Conservation (phyloP, 2,329 filamentous ascomycete species). For the Scleromitrula shiraiana region DNA sequence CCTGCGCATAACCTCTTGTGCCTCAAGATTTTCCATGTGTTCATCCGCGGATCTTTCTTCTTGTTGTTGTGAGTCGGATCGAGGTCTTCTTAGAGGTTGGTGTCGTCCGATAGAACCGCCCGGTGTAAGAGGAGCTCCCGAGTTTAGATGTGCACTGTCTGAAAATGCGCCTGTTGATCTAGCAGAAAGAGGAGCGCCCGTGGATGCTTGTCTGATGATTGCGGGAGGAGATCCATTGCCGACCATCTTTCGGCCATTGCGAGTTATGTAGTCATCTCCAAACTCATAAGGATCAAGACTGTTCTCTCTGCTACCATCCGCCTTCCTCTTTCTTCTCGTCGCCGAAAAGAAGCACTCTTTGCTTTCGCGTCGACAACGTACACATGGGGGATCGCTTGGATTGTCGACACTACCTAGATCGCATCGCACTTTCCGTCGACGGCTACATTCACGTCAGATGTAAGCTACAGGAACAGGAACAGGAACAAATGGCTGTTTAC, state of each 20-base stretch:
- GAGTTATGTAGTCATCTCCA: slow-evolving; percentile 56
- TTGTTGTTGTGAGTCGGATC: slow-evolving; percentile 31
- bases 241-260: slow-evolving; percentile 65
- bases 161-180: slow-evolving; percentile 20
- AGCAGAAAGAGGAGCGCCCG: slow-evolving; percentile 29
- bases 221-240: slow-evolving; percentile 35
- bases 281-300: slow-evolving; percentile 36
- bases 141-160: slow-evolving; percentile 26
- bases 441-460: slow-evolving; percentile 24
- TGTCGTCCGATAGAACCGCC: slow-evolving; percentile 58
- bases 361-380: slow-evolving; percentile 85
- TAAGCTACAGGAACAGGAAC: too few species aligned
- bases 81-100: slow-evolving; percentile 58
- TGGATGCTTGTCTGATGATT: slow-evolving; percentile 22
- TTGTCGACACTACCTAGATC: slow-evolving; percentile 73
- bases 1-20: slow-evolving; percentile 54
- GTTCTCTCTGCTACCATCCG: slow-evolving; percentile 45
- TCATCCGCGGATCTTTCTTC: slow-evolving; percentile 38
- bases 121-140: slow-evolving; percentile 48
- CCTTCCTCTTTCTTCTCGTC: slow-evolving; percentile 85
- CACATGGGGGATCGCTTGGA: slow-evolving; percentile 87
- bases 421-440: slow-evolving; percentile 47
- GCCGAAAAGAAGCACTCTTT: slow-evolving; percentile 97
- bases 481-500: too few species aligned
- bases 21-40: slow-evolving; percentile 57